Base-by-base conservation (phyloP, 78 protist genomes). In the Pigoraptor vietnamica region DNA sequence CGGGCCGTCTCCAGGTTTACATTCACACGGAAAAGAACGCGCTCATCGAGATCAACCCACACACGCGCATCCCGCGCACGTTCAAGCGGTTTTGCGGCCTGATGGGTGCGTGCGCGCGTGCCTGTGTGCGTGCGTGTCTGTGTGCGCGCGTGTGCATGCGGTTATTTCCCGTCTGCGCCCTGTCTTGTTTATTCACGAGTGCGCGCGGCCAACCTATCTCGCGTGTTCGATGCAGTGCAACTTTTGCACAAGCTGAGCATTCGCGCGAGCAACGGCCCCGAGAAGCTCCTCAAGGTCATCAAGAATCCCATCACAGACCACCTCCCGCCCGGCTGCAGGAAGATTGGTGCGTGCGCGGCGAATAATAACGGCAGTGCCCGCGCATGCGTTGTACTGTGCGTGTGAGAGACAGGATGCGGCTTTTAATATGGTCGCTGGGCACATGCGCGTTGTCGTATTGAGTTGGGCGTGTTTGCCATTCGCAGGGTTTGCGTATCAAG, bases 1-100 rank as follows among this genome's bases (percentile, higher is more conserved):
- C 99, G 0, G 99, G 99, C 14, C 88, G 89, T 34, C 94, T 99
- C 25, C 97, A 98, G 91, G 92, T 98, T n/a, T 99, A 88, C 90
- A 92, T 99, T 1, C 98, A 90, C 91, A 93, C 98, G 0, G 92
- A 92, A 35, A 95, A 92, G 37, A 92, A 92, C 87, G 96, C 96
- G 25, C 92, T 98, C 56, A 97, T 98, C 40, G 97, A 97, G 33
- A 92, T 98, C 87, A 94, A 96, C 92, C 99, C 99, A 21, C 95
- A 95, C 37, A 94, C 96, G 29, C 95, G 99, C 82, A 95, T 99
- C 23, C 99, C 99, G 33, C 95, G 99, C 39, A 98, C 99, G 0
- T 98, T 93, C 94, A 90, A 95, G 83, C 97, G 99, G 25, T 99
- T 99, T 39, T 87, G 98, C 35, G 99, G 99, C 23, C 94, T 98